Base-by-base conservation (phyloP, 148 eudicot genomes). In the Chenopodium quinoa region DNA sequence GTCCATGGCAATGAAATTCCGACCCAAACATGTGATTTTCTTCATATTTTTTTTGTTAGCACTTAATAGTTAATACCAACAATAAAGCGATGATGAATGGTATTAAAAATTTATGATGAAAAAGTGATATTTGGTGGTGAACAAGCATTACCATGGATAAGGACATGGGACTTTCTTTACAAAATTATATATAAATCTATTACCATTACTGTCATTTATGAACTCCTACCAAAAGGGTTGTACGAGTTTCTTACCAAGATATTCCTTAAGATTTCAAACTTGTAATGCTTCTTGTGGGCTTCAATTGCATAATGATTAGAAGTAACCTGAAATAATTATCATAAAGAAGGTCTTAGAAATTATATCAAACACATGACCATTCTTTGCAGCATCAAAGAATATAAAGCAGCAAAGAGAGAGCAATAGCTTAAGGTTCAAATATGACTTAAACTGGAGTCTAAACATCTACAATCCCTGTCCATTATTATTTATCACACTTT, bases 251-350 rank as follows among this genome's bases (percentile, higher is more conserved):
- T 79, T 88, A 92, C 99, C 98, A 91, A 52, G 82, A 97, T 88
- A 83, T 94, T 89, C 82, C 75, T 89, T 85, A 92, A 77, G 71
- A 48, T 87, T 79, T 90, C 94, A 82, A 97, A 97, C 81, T 88
- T 94, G 91, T 94, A 97, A 86, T 97, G 98, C 88, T 89, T 88
- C 89, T 94, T 97, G 88, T 79, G 86, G 16, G 98, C 98, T 92
- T 97, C 99, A 75, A 97, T 90, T 14, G 75, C 82, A 89, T 97
- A 97, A 37, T 83, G 89, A 20, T 88, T 90, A 76, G 99, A 94
- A 50, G 99, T 94, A 71, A 97, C 98, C 99, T 97, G 76, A 79
- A 85, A 56, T 69, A 29, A 34, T 44, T 50, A 67, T 47, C 29
- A 79, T 58, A 34, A 23, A 62, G 3, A 22, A 54, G 62, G 79